Percentiles rank a stretch among this genome's conserved stretches.
phyloP scores from a whole-genome alignment of 2,329 filamentous ascomycete genomes.

The Colletotrichum chlorophyti region DNA sequence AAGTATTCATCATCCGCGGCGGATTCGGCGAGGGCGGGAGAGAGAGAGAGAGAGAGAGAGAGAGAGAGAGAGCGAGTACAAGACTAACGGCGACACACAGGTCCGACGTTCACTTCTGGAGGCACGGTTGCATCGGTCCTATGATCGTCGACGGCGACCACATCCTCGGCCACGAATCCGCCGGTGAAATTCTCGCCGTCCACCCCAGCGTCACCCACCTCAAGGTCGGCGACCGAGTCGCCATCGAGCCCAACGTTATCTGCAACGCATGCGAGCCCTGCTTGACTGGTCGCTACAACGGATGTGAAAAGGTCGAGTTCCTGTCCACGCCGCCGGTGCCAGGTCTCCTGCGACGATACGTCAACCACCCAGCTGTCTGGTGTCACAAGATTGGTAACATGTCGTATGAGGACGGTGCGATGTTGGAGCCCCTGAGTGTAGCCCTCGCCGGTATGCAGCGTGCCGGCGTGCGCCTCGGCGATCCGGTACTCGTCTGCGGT shows the following conservation, averaged over 20 bases:
- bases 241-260: conserved; percentile 92
- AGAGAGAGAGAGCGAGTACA: background rate
- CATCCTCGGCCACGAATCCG: conserved; percentile 93
- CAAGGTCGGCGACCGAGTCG: conserved; percentile 87
- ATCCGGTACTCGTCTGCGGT: conserved; percentile 87
- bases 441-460: conserved; percentile 88
- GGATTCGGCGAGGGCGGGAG: too few species aligned
- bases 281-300: conserved; percentile 92
- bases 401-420: conserved; percentile 88
- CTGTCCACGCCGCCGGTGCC: conserved; percentile 89
- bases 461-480: conserved; percentile 80
- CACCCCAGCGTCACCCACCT: conserved; percentile 81
- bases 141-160: conserved; percentile 92
- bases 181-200: conserved; percentile 81
- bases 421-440: conserved; percentile 90
- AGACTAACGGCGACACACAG: conserved; percentile 50
- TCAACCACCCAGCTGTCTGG: conserved; percentile 94
- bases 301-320: conserved; percentile 86
- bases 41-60: background rate
- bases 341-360: conserved; percentile 87
- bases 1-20: too few species aligned
- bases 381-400: conserved; percentile 96
- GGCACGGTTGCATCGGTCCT: conserved; percentile 90
- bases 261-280: conserved; percentile 92
- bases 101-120: conserved; percentile 97